These are phyloP conservation scores for Ganoderma sinense DNA, from an alignment of 1,284 basidiomycete genomes.

Conservation along the genomic window DNA sequence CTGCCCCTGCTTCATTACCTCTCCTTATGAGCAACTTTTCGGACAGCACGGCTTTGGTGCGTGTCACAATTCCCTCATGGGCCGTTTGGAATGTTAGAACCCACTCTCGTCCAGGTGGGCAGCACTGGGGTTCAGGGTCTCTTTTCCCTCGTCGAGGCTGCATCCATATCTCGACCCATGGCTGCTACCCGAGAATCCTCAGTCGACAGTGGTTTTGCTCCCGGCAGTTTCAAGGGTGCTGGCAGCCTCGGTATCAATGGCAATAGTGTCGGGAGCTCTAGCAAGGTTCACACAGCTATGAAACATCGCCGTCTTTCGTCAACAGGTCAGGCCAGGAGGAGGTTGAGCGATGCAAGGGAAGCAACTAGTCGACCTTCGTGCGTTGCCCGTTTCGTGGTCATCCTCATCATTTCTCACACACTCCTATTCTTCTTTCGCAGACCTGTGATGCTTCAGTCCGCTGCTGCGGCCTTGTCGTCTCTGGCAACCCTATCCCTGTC, in stretches of 20 bases:
- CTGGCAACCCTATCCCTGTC: slow-evolving; percentile 60
- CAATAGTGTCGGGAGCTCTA: slow-evolving; percentile 30
- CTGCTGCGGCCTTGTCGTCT: slow-evolving; percentile 55
- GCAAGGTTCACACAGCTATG: slow-evolving; percentile 40
- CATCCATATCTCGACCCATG: slow-evolving; percentile 57
- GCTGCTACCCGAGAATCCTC: slow-evolving; percentile 41
- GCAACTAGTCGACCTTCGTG: slow-evolving; percentile 75
- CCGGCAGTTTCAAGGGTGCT: slow-evolving; percentile 41
- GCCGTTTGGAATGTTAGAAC: not conserved
- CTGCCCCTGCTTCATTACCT: slow-evolving; percentile 13
- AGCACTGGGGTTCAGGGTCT: slow-evolving; percentile 50
- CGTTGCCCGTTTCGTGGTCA: slow-evolving; percentile 43
- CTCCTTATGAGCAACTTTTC: slow-evolving; percentile 20
- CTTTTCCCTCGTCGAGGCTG: slow-evolving; percentile 71
- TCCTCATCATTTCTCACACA: slow-evolving; percentile 10
- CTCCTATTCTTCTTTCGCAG: slow-evolving; percentile 38
- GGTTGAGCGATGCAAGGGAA: slow-evolving; percentile 79
- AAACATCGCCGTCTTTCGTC: slow-evolving; percentile 74
- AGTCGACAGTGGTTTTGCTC: slow-evolving; percentile 35
- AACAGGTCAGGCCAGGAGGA: slow-evolving; percentile 68
- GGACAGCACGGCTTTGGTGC: slow-evolving; percentile 21
- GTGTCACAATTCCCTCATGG: not conserved
- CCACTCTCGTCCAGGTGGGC: slow-evolving; percentile 21
- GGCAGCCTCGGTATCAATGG: slow-evolving; percentile 36
- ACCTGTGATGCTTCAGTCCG: slow-evolving; percentile 49